These are phyloP conservation scores for Bolboschoenoplectus hybrid DNA, from an alignment of 202 grass and related monocot genomes.

Conservation along the genomic window DNA sequence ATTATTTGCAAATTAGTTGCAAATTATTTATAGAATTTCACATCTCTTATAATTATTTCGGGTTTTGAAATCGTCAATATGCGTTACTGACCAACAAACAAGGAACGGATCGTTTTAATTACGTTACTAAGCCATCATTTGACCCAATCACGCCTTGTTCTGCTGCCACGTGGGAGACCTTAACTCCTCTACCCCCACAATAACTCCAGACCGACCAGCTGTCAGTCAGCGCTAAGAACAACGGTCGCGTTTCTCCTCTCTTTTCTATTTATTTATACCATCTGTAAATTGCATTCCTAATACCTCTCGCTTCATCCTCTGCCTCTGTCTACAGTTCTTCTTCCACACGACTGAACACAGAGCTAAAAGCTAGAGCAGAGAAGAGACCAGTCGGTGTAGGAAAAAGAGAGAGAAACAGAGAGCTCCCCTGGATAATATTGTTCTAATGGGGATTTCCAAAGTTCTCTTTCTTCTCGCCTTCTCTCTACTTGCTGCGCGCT, in stretches of 20 bases:
- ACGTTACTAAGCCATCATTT: background rate
- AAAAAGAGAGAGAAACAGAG: background rate
- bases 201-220: background rate
- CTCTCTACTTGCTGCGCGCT: slow-evolving; percentile 39
- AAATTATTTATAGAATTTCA: background rate
- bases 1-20: background rate
- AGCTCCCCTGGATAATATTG: background rate
- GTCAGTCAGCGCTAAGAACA: background rate
- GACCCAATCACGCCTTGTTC: background rate
- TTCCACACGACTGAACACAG: background rate
- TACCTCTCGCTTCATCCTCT: background rate
- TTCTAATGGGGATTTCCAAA: slow-evolving; percentile 29
- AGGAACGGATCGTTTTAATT: background rate
- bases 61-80: background rate
- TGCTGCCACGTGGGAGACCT: background rate
- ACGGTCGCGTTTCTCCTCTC: background rate
- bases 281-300: background rate
- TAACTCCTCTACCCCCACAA: background rate
- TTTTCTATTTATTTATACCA: background rate
- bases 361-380: background rate
- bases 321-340: background rate
- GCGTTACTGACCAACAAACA: background rate
- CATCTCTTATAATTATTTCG: background rate
- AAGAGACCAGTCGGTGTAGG: background rate
- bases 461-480: slow-evolving; percentile 36